Base-by-base conservation (phyloP, 805 yeast species). In the Kodamaea fukazawae region DNA sequence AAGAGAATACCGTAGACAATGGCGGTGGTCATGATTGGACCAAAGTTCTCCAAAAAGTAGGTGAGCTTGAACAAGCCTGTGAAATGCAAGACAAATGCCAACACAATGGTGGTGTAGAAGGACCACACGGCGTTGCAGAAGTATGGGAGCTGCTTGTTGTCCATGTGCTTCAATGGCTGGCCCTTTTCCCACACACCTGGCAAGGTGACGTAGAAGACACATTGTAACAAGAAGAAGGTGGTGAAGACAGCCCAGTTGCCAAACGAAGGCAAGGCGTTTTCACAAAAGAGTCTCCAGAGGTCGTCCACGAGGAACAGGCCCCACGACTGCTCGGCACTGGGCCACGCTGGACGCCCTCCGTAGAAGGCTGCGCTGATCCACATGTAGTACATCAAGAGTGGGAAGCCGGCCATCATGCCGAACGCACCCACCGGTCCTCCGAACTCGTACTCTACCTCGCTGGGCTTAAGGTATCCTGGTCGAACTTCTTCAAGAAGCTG, bases 111-210 rank as follows among this genome's bases (percentile, higher is more conserved):
- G 39, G 78, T 65, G 66, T 91, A 93, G 56, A 91, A 79, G 3
- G 96, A 68, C 76, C 81, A 79, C 69, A 86, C 76, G 1, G 99
- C 96, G 61, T 90, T 93, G 68, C 99, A 93, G 67, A 69, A 90
- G 68, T 93, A 93, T 4, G 95, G 93, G 61, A 93, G 73, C 54
- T 88, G 95, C 55, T 78, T 78, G 58, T 81, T 79, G 51, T 85
- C 72, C 65, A 86, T 68, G 59, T 93, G 98, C 4, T 76, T 71
- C 56, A 93, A 79, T 4, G 96, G 96, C 57, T 89, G 95, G 38
- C 99, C 99, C 61, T 88, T 82, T 26, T 96, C 86, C 90, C 93
- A 86, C 34, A 91, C 70, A 41, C 98, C 98, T 2, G 99, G 99
- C 52, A 91, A 72, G 6, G 82, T 79, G 54, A 83, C 81, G 64